phyloP scores from a whole-genome alignment of 2,329 filamentous ascomycete genomes.

The Pseudogymnoascus verrucosus region DNA sequence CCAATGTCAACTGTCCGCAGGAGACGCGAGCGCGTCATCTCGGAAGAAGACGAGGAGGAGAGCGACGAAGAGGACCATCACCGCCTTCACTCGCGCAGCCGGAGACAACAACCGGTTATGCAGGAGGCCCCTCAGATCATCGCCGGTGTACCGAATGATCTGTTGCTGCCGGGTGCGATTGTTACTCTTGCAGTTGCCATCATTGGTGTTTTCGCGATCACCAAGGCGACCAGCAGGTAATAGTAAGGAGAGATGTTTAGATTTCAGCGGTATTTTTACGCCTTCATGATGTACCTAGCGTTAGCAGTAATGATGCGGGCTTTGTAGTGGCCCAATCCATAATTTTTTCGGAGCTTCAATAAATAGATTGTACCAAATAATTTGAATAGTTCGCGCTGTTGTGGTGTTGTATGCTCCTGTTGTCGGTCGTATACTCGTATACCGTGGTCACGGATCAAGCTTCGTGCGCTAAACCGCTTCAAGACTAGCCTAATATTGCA shows the following conservation, averaged over 20 bases:
- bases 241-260: neutral
- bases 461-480: neutral
- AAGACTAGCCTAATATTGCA: neutral
- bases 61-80: slow-evolving; percentile 33
- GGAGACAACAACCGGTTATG: slow-evolving; percentile 30
- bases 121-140: slow-evolving; percentile 68
- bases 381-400: neutral
- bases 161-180: slow-evolving; percentile 87
- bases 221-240: slow-evolving; percentile 51
- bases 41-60: slow-evolving; percentile 50
- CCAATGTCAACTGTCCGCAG: slow-evolving; percentile 45
- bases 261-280: slow-evolving; percentile 9
- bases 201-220: slow-evolving; percentile 83
- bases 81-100: slow-evolving; percentile 15
- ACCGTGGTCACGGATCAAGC: neutral
- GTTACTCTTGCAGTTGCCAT: slow-evolving; percentile 93
- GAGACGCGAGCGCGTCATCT: slow-evolving; percentile 34
- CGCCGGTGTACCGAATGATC: slow-evolving; percentile 84
- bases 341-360: neutral
- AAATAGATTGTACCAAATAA: slow-evolving; percentile 6
- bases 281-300: slow-evolving; percentile 8
- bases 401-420: neutral
- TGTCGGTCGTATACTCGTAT: neutral
- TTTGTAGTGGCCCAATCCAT: neutral
- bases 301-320: slow-evolving; percentile 5